Evolutionary conservation across 106 monocot species (phyloP), one percentile per base, ranked within the genome.

Genomic region (Cymbidium sinense): DNA sequence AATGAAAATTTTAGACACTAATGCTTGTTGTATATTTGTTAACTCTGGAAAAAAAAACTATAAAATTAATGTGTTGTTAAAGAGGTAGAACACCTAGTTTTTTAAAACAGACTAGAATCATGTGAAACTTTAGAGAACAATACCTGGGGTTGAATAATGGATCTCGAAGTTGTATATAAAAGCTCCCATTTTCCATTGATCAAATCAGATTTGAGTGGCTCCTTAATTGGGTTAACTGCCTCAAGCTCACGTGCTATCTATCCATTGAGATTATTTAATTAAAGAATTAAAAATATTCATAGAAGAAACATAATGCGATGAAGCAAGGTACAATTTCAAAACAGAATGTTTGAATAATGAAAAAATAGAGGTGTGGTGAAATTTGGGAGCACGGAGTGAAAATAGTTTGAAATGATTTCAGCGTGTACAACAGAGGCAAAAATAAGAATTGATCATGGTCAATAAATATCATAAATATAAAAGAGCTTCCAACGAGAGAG

Each of bases 101-200:
- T 15, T 13, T 2, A 47, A 47, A 67, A 47, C 13, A 47, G 13
- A 47, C 15, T 15, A 47, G 13, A 47, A 47, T 13, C 47, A 47
- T n/a, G 23, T 27, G 23, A 9, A 62, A 62, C 7, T 62, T 5
- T 27, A 62, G 12, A 64, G 69, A 43, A 34, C 25, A 25, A n/a
- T 20, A 90, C 96, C 96, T 94, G 74, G 58, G 61, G 37, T 77
- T 87, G 81, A 73, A 98, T 77, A 82, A 98, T 87, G 39, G 90
- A 94, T 74, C 67, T 74, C 34, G 96, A 98, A 70, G 96, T 98
- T 29, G 96, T 98, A 79, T 98, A 98, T 25, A 98, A 36, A 70
- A 98, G 94, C 81, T 98, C 94, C 96, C 96, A 98, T 79, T 94
- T 98, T 77, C 96, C 96, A 89, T 98, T 92, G 29, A 98, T 80